phyloP scores from a whole-genome alignment of 129 eudicot species.

The Tanacetum coccineum region DNA sequence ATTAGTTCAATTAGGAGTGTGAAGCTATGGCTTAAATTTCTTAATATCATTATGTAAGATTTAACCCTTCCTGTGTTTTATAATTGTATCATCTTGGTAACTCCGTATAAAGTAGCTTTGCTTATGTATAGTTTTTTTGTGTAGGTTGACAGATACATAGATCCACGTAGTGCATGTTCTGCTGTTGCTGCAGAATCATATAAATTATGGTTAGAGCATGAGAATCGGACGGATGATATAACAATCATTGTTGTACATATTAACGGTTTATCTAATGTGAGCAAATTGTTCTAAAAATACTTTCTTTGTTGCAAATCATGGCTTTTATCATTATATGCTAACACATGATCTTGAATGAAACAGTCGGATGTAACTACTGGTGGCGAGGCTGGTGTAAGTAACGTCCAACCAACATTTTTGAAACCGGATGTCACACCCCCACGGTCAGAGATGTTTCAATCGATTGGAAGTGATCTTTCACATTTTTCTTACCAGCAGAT shows the following conservation, averaged over 20 bases:
- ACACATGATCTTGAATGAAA: slow-evolving; percentile 22
- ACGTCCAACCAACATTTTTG: slow-evolving; percentile 10
- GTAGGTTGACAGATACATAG: slow-evolving; percentile 68
- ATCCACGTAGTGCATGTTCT: slow-evolving; percentile 80
- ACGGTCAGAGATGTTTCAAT: slow-evolving; percentile 35
- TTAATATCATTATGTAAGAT: too few species aligned
- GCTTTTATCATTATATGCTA: slow-evolving; percentile 4
- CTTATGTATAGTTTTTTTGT: slow-evolving; percentile 4
- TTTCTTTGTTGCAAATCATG: neutral
- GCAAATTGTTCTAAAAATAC: slow-evolving; percentile 15
- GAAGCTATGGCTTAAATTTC: too few species aligned
- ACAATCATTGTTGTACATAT: slow-evolving; percentile 82
- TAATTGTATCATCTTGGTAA: too few species aligned
- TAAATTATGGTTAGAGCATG: slow-evolving; percentile 90
- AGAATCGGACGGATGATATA: slow-evolving; percentile 94
- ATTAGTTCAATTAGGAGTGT: too few species aligned
- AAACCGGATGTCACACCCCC: slow-evolving; percentile 34
- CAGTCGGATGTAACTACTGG: slow-evolving; percentile 33
- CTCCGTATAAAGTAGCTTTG: neutral
- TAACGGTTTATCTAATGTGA: slow-evolving; percentile 62
- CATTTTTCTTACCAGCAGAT: slow-evolving; percentile 26
- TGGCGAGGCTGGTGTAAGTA: slow-evolving; percentile 20
- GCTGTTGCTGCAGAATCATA: slow-evolving; percentile 84
- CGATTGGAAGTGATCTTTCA: slow-evolving; percentile 37
- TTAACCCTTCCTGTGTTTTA: too few species aligned